These are phyloP conservation scores for Hypoxylon subgilvum DNA, from an alignment of 495 filamentous ascomycete species.

Conservation along the genomic window DNA sequence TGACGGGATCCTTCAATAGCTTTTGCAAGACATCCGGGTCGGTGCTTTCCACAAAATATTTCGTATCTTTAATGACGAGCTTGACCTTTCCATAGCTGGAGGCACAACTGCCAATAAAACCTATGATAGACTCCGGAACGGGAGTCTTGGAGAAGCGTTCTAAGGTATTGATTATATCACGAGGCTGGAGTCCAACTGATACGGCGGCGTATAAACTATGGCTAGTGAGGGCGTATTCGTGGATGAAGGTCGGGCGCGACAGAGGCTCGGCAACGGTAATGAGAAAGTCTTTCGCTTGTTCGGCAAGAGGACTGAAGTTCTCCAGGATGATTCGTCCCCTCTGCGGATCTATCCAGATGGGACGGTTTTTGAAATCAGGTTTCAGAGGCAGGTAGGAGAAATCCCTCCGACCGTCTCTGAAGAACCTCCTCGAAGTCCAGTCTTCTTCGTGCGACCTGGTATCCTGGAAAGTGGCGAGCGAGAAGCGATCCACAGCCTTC, in stretches of 20 bases:
- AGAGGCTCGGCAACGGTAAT: conserved; percentile 94
- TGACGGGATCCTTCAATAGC: conserved; percentile 67
- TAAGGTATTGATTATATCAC: conserved; percentile 88
- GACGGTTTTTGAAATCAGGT: conserved; percentile 83
- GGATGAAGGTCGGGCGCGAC: conserved; percentile 83
- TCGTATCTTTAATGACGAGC: conserved; percentile 90
- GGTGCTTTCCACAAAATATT: conserved; percentile 89
- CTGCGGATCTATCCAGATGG: conserved; percentile 87
- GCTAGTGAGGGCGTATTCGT: conserved; percentile 90
- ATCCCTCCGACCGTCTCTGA: conserved; percentile 59
- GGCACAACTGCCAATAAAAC: conserved; percentile 83
- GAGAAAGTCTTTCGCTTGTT: conserved; percentile 89
- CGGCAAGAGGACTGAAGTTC: conserved; percentile 85
- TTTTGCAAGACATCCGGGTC: conserved; percentile 84
- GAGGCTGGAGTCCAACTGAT: conserved; percentile 82
- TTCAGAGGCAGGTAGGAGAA: conserved; percentile 83
- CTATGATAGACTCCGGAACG: conserved; percentile 75
- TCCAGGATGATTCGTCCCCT: conserved; percentile 91
- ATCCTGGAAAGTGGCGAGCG: conserved; percentile 54
- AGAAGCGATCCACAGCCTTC: conserved; percentile 71
- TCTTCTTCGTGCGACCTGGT: conserved; percentile 46
- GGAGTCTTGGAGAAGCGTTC: conserved; percentile 87
- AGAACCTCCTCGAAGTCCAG: conserved; percentile 55
- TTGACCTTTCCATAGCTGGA: conserved; percentile 94
- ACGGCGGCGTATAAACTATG: conserved; percentile 96